Evolutionary conservation across 176 grass and related monocot genomes (phyloP).

Genomic region (Oryza australiensis): DNA sequence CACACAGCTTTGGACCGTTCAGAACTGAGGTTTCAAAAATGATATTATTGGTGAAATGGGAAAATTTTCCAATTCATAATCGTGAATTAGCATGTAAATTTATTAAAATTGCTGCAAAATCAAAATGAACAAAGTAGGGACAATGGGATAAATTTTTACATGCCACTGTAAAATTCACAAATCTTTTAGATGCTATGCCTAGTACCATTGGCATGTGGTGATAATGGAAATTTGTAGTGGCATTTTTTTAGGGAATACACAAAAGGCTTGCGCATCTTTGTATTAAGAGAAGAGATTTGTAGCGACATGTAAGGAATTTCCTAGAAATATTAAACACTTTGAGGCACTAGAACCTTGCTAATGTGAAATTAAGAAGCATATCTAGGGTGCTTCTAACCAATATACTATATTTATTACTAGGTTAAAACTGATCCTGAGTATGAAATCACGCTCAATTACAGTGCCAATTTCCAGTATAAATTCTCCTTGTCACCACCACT

Average conservation of each 20-base stretch:
- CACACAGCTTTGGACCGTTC: background rate
- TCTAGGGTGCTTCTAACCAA: background rate
- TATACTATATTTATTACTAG: background rate
- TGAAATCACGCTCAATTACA: background rate
- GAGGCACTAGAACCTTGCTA: background rate
- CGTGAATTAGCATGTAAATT: background rate
- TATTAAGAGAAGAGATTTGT: too few species aligned
- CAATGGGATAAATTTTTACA: background rate
- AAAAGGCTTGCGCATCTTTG: too few species aligned
- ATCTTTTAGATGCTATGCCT: background rate
- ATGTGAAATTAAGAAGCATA: background rate
- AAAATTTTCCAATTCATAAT: background rate
- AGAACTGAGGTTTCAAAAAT: background rate
- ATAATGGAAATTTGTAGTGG: background rate
- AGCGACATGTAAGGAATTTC: background rate
- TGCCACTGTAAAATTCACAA: background rate
- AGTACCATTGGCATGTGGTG: background rate
- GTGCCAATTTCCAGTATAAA: background rate
- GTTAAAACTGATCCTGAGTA: background rate
- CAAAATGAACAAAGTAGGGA: background rate
- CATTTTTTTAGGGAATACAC: too few species aligned
- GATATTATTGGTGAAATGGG: background rate
- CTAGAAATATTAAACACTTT: background rate
- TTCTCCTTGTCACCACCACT: background rate
- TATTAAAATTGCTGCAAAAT: background rate